Evolutionary conservation across 208 protist genomes (phyloP).

Genomic region (Trypanosoma rangeli): DNA sequence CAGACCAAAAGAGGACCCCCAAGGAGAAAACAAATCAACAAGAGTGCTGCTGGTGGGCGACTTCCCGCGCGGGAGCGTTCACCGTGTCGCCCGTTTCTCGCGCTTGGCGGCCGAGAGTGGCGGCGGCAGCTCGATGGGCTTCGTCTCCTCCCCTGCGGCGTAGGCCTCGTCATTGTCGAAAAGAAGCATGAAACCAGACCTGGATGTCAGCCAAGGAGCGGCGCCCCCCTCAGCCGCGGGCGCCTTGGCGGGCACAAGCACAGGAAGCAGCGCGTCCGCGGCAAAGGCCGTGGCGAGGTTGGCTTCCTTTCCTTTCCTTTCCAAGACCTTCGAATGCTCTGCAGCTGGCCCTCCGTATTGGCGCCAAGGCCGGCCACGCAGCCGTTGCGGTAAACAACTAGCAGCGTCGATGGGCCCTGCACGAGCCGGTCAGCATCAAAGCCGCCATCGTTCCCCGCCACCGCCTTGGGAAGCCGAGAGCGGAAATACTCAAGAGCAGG

Average conservation of each 20-base stretch:
- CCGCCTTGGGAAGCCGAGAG: background rate
- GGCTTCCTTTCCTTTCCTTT: constrained; percentile 34
- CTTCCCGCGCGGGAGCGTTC: no score
- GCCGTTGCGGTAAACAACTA: constrained; percentile 68
- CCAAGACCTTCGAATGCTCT: constrained; percentile 33
- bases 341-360: constrained; percentile 73
- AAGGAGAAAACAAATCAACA: background rate
- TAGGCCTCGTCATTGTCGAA: constrained; percentile 61
- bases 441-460: constrained; percentile 4
- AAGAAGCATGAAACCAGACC: constrained; percentile 58
- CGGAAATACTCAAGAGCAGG: constrained; percentile 32
- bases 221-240: background rate
- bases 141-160: constrained; percentile 24
- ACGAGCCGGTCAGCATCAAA: constrained; percentile 44
- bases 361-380: constrained; percentile 61
- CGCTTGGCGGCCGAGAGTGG: constrained; percentile 23
- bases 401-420: constrained; percentile 47
- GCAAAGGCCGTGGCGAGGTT: constrained; percentile 58
- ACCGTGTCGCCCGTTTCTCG: constrained; percentile 1
- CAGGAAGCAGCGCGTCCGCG: constrained; percentile 37
- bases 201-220: constrained; percentile 37
- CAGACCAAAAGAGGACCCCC: background rate
- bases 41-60: background rate
- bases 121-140: constrained; percentile 59
- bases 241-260: constrained; percentile 30